Conservation (phyloP, 2,329 filamentous ascomycete genomes). For the Pyricularia grisea region DNA sequence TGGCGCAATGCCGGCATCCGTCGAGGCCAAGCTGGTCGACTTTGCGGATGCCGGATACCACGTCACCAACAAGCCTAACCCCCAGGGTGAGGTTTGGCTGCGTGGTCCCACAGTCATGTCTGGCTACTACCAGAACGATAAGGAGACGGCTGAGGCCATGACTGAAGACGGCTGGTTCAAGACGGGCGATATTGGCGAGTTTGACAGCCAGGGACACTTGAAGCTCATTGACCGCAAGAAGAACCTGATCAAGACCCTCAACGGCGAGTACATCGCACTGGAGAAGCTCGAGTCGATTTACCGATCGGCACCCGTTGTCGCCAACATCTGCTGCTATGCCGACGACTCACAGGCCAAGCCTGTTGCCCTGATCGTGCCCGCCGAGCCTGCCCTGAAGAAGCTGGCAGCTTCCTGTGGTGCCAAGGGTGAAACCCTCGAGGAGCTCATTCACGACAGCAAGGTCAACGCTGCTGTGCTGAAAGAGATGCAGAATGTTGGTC, state of each 20-base stretch:
- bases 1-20: conserved; percentile 61
- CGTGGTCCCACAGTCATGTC: conserved; percentile 62
- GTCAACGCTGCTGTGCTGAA: conserved; percentile 52
- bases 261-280: conserved; percentile 75
- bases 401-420: conserved; percentile 33
- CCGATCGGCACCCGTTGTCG: conserved; percentile 39
- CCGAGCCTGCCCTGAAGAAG: conserved; percentile 45
- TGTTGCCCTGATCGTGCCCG: conserved; percentile 46
- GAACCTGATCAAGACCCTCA: conserved; percentile 76
- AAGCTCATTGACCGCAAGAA: conserved; percentile 79
- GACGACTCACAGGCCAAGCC: conserved; percentile 41
- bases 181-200: conserved; percentile 79
- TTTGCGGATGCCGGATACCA: conserved; percentile 76
- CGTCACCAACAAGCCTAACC: conserved; percentile 62
- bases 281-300: conserved; percentile 57
- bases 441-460: conserved; percentile 59
- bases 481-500: conserved; percentile 53
- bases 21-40: conserved; percentile 81
- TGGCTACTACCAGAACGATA: conserved; percentile 68
- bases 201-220: conserved; percentile 61
- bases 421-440: conserved; percentile 48
- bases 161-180: conserved; percentile 77
- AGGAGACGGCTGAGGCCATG: conserved; percentile 64
- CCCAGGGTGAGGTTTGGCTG: conserved; percentile 85
- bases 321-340: conserved; percentile 48